phyloP scores from a whole-genome alignment of 1,139 yeast genomes.

The Hemisphaericaspora xylofermentans region DNA sequence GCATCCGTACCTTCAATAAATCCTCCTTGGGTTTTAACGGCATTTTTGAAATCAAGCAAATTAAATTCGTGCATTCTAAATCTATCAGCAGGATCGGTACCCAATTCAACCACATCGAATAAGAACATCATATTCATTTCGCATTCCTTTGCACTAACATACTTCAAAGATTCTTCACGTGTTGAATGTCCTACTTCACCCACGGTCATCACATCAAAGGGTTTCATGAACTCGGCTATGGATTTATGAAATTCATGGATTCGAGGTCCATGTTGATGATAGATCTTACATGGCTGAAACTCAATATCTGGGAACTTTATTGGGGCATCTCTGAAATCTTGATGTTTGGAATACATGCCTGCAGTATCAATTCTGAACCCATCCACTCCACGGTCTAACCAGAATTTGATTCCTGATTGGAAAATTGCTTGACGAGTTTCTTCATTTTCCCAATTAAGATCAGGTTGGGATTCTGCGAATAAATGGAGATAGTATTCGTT shows the following conservation, averaged over 20 bases:
- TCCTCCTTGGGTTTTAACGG: conserved; percentile 30
- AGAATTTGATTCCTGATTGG: conserved; percentile 46
- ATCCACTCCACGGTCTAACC: conserved; percentile 57
- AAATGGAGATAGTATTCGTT: conserved; percentile 53
- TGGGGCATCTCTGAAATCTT: conserved; percentile 49
- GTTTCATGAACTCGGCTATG: conserved; percentile 42
- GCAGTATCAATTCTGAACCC: conserved; percentile 61
- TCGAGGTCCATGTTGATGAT: conserved; percentile 47
- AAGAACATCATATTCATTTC: conserved; percentile 55
- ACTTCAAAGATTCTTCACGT: conserved; percentile 42
- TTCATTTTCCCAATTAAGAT: conserved; percentile 58
- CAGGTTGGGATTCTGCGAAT: conserved; percentile 55
- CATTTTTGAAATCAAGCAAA: conserved; percentile 42
- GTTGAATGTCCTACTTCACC: conserved; percentile 51
- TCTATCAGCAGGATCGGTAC: conserved; percentile 32
- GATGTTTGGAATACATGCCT: conserved; percentile 50
- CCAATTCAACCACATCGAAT: conserved; percentile 47
- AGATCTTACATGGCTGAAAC: conserved; percentile 37
- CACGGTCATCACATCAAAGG: conserved; percentile 54
- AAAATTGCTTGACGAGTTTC: conserved; percentile 51
- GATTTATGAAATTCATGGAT: conserved; percentile 58
- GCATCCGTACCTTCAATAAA: conserved; percentile 51
- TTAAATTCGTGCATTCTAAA: conserved; percentile 32
- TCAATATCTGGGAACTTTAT: conserved; percentile 38
- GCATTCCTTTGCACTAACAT: conserved; percentile 46